Evolutionary conservation across 2,329 filamentous ascomycete genomes (phyloP), one percentile per base, ranked within the genome.

Genomic region (Achaetomium macrosporum): DNA sequence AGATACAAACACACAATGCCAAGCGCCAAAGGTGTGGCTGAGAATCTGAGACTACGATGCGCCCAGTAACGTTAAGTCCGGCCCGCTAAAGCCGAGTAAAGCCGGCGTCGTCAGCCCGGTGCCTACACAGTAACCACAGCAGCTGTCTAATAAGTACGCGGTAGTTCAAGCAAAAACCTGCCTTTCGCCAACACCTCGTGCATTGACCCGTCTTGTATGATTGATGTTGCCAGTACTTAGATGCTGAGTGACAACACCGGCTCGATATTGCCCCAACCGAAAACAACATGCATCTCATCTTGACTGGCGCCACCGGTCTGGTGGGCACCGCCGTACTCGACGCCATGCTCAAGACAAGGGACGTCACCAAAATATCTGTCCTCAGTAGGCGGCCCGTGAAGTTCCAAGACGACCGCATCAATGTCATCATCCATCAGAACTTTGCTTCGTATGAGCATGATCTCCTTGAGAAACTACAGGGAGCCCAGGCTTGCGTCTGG

Each of bases 401-500:
- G 2, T 79, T 85, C 29, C 74, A 75, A 9, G 78, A 87, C 57
- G 74, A 75, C 1, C 81, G 85, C 56, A 75, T 83, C 54, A 77
- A 79, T 20, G 81, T 89, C 51, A 83, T 90, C 57, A 70, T 84
- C 16, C 85, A 90, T 63, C 74, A 77, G 15, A 83, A 90, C 65
- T 90, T 87, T 63, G 67, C 71, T 12, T 71, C 66, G 1, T 90
- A 88, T 64, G 75, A 79, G 35, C 61, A 75, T 0, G 71, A 73
- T 0, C 59, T 89, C 2, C 72, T 90, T 10, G 58, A 68, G 20
- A 73, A 84, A 63, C 72, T 91, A 0, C 73, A 76, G 48, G 85
- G 80, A 19, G 87, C 86, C 0, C 71, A 77, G 8, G 86, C 83
- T 2, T 86, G 82, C 54, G 83, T 90, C 1, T 91, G 87, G 87